phyloP scores from a whole-genome alignment of 208 protist species.

The Lotmaria passim region DNA sequence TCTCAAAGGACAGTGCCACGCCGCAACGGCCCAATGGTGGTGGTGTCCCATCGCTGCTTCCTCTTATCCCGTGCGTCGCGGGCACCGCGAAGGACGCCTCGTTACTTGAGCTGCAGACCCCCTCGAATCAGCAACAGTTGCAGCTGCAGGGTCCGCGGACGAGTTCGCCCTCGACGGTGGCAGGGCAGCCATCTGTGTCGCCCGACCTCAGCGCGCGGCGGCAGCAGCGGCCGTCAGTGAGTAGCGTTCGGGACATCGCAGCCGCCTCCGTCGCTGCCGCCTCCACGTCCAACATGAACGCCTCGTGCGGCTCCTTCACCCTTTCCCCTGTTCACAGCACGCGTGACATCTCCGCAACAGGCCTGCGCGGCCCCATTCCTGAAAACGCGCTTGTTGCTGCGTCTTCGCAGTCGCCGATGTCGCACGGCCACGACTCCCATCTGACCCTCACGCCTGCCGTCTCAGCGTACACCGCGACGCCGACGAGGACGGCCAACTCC shows the following conservation, averaged over 20 bases:
- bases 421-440: background rate
- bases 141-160: background rate
- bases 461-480: background rate
- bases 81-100: background rate
- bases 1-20: constrained; percentile 1
- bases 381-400: background rate
- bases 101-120: background rate
- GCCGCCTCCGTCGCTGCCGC: too few relatives aligned
- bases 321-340: constrained; percentile 22
- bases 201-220: constrained; percentile 8
- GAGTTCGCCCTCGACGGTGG: background rate
- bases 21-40: background rate
- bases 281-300: background rate
- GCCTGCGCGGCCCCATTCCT: constrained; percentile 16
- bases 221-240: background rate
- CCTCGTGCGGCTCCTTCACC: constrained; percentile 12
- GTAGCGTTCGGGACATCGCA: constrained; percentile 9
- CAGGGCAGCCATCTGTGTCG: constrained; percentile 10
- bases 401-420: background rate
- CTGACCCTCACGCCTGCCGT: background rate
- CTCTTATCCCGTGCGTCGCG: constrained; percentile 1
- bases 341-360: constrained; percentile 20
- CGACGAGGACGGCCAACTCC: background rate
- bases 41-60: background rate
- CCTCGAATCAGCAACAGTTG: background rate